Evolutionary conservation across 2,329 filamentous ascomycete species (phyloP).

Genomic region (Fusarium falciforme): DNA sequence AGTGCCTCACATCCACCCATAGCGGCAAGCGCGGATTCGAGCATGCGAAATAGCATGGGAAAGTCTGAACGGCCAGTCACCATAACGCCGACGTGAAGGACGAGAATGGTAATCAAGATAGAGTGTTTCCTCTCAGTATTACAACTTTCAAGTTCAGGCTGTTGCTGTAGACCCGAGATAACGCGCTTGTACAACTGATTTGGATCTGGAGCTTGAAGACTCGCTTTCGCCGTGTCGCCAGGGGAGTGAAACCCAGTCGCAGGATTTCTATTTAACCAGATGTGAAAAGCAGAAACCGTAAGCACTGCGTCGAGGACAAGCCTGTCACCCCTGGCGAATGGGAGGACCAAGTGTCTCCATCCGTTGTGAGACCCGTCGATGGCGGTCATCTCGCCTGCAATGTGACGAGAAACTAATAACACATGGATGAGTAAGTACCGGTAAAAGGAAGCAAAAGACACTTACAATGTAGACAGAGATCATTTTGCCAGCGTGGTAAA

Average conservation of each 20-base stretch:
- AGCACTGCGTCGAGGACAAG: slow-evolving; percentile 22
- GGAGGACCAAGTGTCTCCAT: slow-evolving; percentile 36
- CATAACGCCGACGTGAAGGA: slow-evolving; percentile 7
- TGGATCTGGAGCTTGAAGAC: background rate
- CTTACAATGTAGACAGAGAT: slow-evolving; percentile 13
- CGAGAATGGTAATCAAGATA: slow-evolving; percentile 10
- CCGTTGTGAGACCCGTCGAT: slow-evolving; percentile 38
- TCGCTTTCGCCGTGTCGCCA: background rate
- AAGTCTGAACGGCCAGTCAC: slow-evolving; percentile 12
- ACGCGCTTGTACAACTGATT: background rate
- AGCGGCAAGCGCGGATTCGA: slow-evolving; percentile 6
- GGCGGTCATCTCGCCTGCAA: slow-evolving; percentile 37
- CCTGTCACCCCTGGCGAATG: slow-evolving; percentile 26
- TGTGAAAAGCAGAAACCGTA: slow-evolving; percentile 20
- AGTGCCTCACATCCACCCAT: slow-evolving; percentile 3
- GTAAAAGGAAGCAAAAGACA: background rate
- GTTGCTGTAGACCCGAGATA: background rate
- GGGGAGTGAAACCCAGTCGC: background rate
- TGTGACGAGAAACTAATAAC: slow-evolving; percentile 28
- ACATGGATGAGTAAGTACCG: background rate
- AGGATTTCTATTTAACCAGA: background rate
- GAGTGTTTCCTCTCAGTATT: background rate
- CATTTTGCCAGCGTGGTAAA: slow-evolving; percentile 1
- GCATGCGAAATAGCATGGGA: background rate
- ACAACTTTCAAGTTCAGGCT: background rate